Evolutionary conservation across 768 basidiomycete genomes (phyloP).

Genomic region (Boletus bicolor): DNA sequence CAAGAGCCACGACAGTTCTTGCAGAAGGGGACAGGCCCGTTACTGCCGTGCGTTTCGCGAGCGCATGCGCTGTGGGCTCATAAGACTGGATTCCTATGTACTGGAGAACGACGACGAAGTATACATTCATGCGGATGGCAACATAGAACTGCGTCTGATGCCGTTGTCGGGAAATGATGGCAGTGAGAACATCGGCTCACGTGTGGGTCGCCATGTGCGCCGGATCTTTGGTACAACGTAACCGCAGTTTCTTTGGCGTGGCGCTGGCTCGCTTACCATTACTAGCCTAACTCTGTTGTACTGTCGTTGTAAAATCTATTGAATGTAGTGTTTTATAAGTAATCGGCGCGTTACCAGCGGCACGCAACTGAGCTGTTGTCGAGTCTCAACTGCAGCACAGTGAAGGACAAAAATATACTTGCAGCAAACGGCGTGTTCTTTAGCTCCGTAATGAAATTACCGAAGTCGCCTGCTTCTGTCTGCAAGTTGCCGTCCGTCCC

Average conservation of each 20-base stretch:
- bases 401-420: not conserved
- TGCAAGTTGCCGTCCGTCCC: slow-evolving; percentile 14
- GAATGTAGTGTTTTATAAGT: not conserved
- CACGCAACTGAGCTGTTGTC: slow-evolving; percentile 13
- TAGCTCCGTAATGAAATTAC: slow-evolving; percentile 18
- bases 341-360: not conserved
- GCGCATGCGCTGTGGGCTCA: slow-evolving; percentile 21
- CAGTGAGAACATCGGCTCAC: slow-evolving; percentile 14
- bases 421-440: slow-evolving; percentile 8
- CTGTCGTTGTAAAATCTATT: not conserved
- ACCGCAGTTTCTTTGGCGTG: not conserved
- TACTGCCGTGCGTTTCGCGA: slow-evolving; percentile 27
- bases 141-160: slow-evolving; percentile 20
- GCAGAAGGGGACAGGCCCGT: slow-evolving; percentile 9
- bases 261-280: slow-evolving; percentile 17
- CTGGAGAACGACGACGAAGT: slow-evolving; percentile 31
- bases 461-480: not conserved
- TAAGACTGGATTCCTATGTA: slow-evolving; percentile 16
- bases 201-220: slow-evolving; percentile 29
- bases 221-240: slow-evolving; percentile 24
- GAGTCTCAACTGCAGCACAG: not conserved
- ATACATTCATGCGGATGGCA: slow-evolving; percentile 29
- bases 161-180: slow-evolving; percentile 6
- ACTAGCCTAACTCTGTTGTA: not conserved
- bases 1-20: slow-evolving; percentile 11